These are phyloP conservation scores for Lasiosphaeria miniovina DNA, from an alignment of 495 filamentous ascomycete genomes.

Conservation along the genomic window DNA sequence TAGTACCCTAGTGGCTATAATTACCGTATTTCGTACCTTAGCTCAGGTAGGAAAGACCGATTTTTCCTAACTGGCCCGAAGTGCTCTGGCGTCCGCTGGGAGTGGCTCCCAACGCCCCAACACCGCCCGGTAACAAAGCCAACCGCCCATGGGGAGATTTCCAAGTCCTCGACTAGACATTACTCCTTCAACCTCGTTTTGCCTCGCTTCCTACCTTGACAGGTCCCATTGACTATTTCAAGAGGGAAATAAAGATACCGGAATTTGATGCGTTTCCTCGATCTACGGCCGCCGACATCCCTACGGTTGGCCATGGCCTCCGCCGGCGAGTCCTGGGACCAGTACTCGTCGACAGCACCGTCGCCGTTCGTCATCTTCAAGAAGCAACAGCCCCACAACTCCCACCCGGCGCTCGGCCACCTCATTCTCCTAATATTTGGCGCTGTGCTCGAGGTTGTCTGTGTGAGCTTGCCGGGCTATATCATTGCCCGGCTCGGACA, in stretches of 20 bases:
- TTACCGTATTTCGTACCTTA: no score
- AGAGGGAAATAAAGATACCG: background rate
- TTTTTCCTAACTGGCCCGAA: no score
- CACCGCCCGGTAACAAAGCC: no score
- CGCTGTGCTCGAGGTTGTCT: slow-evolving; percentile 92
- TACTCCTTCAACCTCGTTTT: no score
- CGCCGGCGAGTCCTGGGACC: slow-evolving; percentile 23
- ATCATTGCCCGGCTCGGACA: slow-evolving; percentile 84
- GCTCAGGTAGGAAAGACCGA: no score
- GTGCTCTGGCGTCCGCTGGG: no score
- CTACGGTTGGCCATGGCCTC: slow-evolving; percentile 52
- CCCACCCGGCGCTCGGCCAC: slow-evolving; percentile 64
- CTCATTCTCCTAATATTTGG: slow-evolving; percentile 89
- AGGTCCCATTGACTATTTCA: no score
- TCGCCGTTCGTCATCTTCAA: slow-evolving; percentile 31
- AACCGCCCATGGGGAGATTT: no score
- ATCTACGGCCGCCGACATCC: slow-evolving; percentile 59
- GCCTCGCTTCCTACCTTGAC: no score
- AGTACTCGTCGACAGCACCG: slow-evolving; percentile 15
- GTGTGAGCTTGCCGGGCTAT: slow-evolving; percentile 93
- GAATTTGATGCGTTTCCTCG: slow-evolving; percentile 34
- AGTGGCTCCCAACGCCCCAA: no score
- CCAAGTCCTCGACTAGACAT: no score
- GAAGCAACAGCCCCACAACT: slow-evolving; percentile 35
- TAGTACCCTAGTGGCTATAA: no score